Evolutionary conservation across 208 protist species (phyloP).

Genomic region (Balamuthia mandrillaris): DNA sequence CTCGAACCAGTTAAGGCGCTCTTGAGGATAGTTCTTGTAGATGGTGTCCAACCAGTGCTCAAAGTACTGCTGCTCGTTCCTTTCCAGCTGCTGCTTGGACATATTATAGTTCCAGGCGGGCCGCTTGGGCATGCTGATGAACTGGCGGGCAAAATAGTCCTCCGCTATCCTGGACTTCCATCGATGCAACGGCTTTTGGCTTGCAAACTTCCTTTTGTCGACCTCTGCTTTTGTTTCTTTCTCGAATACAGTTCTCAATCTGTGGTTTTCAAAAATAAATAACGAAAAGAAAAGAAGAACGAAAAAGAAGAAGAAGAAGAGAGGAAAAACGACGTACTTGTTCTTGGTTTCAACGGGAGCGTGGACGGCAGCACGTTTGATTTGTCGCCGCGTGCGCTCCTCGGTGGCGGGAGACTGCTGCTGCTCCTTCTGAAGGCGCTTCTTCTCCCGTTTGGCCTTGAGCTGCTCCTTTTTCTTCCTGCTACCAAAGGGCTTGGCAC

Average conservation of each 20-base stretch:
- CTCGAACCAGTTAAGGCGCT: slow-evolving; percentile 86
- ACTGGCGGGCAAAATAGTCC: slow-evolving; percentile 21
- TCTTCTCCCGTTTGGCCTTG: slow-evolving; percentile 26
- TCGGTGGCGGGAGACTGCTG: no score
- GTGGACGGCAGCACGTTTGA: no score
- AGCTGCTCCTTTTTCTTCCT: slow-evolving; percentile 37
- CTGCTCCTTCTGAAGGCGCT: slow-evolving; percentile 4
- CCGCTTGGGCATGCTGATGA: slow-evolving; percentile 57
- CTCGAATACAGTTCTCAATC: slow-evolving; percentile 60
- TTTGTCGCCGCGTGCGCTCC: no score
- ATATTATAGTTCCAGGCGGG: slow-evolving; percentile 55
- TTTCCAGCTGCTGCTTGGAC: slow-evolving; percentile 45
- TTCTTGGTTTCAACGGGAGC: not conserved
- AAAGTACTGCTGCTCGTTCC: slow-evolving; percentile 61
- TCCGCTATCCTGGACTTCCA: not conserved
- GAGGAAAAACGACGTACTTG: not conserved
- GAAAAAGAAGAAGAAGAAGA: not conserved
- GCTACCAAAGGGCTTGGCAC: slow-evolving; percentile 23
- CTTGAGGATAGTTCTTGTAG: slow-evolving; percentile 37
- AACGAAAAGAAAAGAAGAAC: not conserved
- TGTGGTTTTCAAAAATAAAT: no score
- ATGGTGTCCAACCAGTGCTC: slow-evolving; percentile 55
- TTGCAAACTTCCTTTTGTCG: slow-evolving; percentile 42
- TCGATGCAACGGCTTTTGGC: slow-evolving; percentile 41
- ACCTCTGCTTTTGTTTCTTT: slow-evolving; percentile 55